Conservation (phyloP, 75 land plant genomes). For the Selaginella moellendorffii region DNA sequence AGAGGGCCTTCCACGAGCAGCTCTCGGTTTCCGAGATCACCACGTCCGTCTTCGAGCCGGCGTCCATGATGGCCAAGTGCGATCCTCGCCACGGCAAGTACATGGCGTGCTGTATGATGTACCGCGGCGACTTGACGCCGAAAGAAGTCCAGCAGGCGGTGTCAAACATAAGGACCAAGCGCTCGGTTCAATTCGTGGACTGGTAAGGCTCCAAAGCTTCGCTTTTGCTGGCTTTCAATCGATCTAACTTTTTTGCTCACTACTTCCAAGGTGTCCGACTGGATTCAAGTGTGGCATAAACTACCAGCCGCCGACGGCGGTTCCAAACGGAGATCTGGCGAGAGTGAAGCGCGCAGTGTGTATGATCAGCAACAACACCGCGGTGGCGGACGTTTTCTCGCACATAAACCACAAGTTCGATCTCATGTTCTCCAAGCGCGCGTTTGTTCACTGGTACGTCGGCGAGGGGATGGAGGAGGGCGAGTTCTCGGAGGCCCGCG, state of each 20-base stretch:
- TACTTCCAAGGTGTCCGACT: constrained; percentile 10
- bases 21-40: constrained; percentile 54
- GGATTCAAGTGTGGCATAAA: constrained; percentile 17
- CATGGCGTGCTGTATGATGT: constrained; percentile 18
- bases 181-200: not conserved
- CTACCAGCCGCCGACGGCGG: constrained; percentile 52
- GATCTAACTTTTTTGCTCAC: too few species aligned
- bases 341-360: not conserved
- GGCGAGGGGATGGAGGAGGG: not conserved
- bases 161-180: not conserved
- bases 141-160: constrained; percentile 2
- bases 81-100: constrained; percentile 41
- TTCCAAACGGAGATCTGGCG: constrained; percentile 12
- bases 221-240: too few species aligned
- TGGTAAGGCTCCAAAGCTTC: not conserved
- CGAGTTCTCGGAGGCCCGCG: not conserved
- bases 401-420: not conserved
- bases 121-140: constrained; percentile 6
- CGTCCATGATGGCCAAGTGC: constrained; percentile 59
- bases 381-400: not conserved
- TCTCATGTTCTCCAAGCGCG: not conserved
- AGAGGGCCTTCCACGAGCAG: constrained; percentile 41
- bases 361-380: constrained; percentile 7
- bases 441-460: not conserved
- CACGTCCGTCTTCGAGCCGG: constrained; percentile 27